Base-by-base conservation (phyloP, 768 basidiomycete genomes). In the Clathrus columnatus region DNA sequence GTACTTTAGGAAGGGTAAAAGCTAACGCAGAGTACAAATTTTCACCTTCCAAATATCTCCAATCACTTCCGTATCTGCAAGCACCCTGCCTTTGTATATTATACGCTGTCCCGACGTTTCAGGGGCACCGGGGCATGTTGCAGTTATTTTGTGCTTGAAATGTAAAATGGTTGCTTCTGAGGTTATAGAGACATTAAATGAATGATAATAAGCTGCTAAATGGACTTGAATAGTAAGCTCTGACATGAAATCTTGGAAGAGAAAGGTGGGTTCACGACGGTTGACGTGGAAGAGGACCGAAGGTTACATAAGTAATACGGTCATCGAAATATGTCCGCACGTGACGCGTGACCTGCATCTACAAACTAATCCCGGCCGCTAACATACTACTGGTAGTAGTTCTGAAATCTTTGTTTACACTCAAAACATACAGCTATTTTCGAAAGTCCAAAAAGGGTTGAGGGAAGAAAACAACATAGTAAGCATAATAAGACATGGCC, bases 171-270 rank as follows among this genome's bases (percentile, higher is more conserved):
- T 80, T 51, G 73, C 73, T 14, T 69, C 66, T 28, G 65, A 63
- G 21, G 75, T 65, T 23, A 85, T 76, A 43, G 74, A 69, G 41
- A 90, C 62, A 58, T 67, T 65, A 65, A 90, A 85, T 7, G 86
- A 87, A 60, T 74, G 79, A 50, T 82, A 80, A 64, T 84, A 81
- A 28, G 85, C 75, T n/a, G 88, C 87, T 29, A 91, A 74, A 65
- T 90, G 87, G 58, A 91, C 80, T 57, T 76, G 81, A 51, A 90
- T 60, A 53, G 62, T 62, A 50, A 70, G 61, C 45, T 60, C 57
- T 47, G 68, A 62, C 62, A 64, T 64, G 47, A 47, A 29, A 27
- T 10, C 14, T 17, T 7, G 27, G 16, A 11, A 56, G 21, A 27
- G 21, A 23, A 50, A 8, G 20, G 23, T 23, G 36, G 23, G 41